These are phyloP conservation scores for Aspergillus fructus DNA, from an alignment of 2,329 filamentous ascomycete genomes.

Conservation along the genomic window DNA sequence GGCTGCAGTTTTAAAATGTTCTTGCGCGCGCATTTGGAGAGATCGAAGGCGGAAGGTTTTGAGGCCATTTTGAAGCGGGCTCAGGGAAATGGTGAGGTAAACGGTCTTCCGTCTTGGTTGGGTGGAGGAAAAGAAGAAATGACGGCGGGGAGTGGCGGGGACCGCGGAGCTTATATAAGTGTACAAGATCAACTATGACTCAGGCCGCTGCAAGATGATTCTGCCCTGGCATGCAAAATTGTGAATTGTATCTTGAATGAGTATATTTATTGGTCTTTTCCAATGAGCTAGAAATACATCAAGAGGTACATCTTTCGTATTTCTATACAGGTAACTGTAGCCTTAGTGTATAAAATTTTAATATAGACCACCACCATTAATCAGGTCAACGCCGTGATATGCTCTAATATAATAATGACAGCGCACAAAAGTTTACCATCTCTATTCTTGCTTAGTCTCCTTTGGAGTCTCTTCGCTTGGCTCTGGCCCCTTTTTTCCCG, in stretches of 20 bases:
- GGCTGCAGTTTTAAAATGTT: slow-evolving; percentile 76
- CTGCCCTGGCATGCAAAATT: not conserved
- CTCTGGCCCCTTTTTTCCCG: slow-evolving; percentile 30
- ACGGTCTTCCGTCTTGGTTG: not conserved
- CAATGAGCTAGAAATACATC: not conserved
- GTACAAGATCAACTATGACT: slow-evolving; percentile 5
- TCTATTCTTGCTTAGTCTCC: slow-evolving; percentile 22
- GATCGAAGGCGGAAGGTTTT: slow-evolving; percentile 61
- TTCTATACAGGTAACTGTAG: slow-evolving; percentile 1
- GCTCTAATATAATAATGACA: slow-evolving; percentile 12
- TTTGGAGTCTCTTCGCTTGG: slow-evolving; percentile 18
- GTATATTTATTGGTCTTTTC: not conserved
- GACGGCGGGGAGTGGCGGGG: slow-evolving; percentile 8
- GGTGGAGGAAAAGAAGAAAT: slow-evolving; percentile 5
- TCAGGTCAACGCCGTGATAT: slow-evolving; percentile 9
- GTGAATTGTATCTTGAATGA: not conserved
- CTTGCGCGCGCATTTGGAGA: slow-evolving; percentile 70
- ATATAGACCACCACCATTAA: not conserved
- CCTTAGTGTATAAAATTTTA: not conserved
- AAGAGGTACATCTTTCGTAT: not conserved
- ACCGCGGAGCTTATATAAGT: slow-evolving; percentile 5
- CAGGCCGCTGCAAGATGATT: not conserved
- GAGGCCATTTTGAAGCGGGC: slow-evolving; percentile 31
- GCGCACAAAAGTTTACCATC: not conserved
- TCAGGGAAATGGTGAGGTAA: not conserved